Conservation (phyloP, 139 green algal species). For the Eudorina sp. region DNA sequence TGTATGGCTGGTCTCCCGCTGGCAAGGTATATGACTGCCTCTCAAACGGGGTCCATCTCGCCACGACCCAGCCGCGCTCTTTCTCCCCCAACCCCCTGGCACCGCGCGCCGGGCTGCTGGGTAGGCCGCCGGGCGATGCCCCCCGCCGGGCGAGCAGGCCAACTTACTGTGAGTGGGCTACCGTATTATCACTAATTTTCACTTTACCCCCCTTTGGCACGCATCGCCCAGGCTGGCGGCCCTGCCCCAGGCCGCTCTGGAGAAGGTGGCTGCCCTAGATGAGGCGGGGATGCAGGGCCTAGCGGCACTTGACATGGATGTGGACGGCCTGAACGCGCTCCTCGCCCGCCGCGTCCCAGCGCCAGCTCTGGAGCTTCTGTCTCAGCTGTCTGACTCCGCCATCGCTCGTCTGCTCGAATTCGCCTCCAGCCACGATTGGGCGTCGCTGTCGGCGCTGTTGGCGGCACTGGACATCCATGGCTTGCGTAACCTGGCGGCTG, state of each 20-base stretch:
- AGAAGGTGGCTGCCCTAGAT: not conserved
- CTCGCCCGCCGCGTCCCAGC: not conserved
- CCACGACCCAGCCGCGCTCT: too few relatives aligned
- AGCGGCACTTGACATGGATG: not conserved
- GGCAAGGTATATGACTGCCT: too few relatives aligned
- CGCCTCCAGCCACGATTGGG: not conserved
- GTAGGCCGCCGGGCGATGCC: too few relatives aligned
- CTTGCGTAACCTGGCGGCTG: not conserved
- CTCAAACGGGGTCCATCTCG: too few relatives aligned
- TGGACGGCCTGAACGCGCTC: not conserved
- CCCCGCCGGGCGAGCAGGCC: too few relatives aligned
- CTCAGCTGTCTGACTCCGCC: not conserved
- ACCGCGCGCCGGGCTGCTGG: too few relatives aligned
- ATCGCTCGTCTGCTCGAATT: not conserved
- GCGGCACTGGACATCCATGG: not conserved
- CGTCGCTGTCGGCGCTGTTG: not conserved
- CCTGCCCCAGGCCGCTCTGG: not conserved
- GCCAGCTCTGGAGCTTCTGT: not conserved
- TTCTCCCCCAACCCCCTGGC: too few relatives aligned
- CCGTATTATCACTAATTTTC: too few relatives aligned
- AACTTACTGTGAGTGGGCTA: too few relatives aligned
- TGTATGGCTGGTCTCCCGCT: too few relatives aligned
- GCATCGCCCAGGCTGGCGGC: not conserved
- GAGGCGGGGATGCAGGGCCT: not conserved
- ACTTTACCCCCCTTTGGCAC: not conserved